Percentiles rank a stretch among this genome's conserved stretches.
Conservation (phyloP, 2,329 filamentous ascomycete genomes). For the Pseudocercospora macadamiae region DNA sequence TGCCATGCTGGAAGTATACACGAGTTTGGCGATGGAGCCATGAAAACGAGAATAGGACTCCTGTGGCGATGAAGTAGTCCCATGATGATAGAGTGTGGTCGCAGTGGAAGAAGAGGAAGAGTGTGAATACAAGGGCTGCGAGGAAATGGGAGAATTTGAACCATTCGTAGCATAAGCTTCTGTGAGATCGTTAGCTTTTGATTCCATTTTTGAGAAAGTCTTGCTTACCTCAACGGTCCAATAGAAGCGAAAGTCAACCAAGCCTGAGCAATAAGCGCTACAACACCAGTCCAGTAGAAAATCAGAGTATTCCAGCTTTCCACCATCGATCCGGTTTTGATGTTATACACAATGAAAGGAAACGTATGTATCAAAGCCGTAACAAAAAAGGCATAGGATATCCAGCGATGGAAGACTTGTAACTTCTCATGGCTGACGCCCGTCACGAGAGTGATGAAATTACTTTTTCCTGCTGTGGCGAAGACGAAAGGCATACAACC, state of each 20-base stretch:
- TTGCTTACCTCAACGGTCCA: conserved; percentile 51
- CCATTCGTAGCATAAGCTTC: conserved; percentile 61
- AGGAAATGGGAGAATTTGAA: conserved; percentile 62
- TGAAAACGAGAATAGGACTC: conserved; percentile 54
- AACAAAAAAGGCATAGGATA: conserved; percentile 59
- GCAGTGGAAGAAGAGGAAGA: conserved; percentile 65
- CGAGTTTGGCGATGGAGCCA: conserved; percentile 51
- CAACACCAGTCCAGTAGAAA: conserved; percentile 60
- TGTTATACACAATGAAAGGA: conserved; percentile 60
- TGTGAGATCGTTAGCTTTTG: conserved; percentile 28
- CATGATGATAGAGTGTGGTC: conserved; percentile 58
- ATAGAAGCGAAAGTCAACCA: conserved; percentile 58
- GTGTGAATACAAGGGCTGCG: conserved; percentile 56
- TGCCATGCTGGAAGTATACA: conserved; percentile 55
- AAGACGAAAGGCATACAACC: conserved; percentile 57
- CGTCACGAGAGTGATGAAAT: conserved; percentile 57
- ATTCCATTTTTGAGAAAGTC: neutral
- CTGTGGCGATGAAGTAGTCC: conserved; percentile 65
- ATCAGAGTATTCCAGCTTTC: conserved; percentile 49
- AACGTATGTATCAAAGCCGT: conserved; percentile 63
- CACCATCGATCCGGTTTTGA: conserved; percentile 53
- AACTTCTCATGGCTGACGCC: conserved; percentile 62
- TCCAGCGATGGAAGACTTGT: conserved; percentile 60
- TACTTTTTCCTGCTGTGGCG: conserved; percentile 51
- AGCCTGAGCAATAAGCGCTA: conserved; percentile 55